These are phyloP conservation scores for Debaryomyces udenii DNA, from an alignment of 1,139 yeast species.

Conservation along the genomic window DNA sequence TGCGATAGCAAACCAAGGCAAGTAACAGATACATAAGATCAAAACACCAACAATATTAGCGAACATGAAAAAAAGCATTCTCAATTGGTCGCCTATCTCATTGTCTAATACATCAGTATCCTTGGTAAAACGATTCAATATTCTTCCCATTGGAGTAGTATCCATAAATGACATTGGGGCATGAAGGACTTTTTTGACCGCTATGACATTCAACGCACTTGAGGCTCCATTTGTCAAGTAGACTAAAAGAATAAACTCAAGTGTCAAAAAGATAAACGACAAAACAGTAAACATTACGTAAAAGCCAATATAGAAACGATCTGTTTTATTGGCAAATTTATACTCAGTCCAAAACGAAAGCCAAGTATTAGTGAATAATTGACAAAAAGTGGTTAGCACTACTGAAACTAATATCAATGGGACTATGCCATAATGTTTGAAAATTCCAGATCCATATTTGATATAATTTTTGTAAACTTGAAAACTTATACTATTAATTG, in stretches of 20 bases:
- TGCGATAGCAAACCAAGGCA: constrained; percentile 77
- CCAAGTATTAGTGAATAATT: constrained; percentile 77
- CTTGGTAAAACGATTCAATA: constrained; percentile 66
- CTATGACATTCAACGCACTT: constrained; percentile 43
- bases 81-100: constrained; percentile 62
- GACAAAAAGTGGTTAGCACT: constrained; percentile 56
- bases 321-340: constrained; percentile 50
- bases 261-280: constrained; percentile 38
- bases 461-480: constrained; percentile 51
- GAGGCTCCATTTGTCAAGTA: constrained; percentile 55
- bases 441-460: constrained; percentile 56
- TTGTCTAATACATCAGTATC: constrained; percentile 85
- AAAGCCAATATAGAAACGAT: constrained; percentile 70
- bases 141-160: constrained; percentile 63
- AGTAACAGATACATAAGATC: constrained; percentile 64
- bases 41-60: constrained; percentile 64
- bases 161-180: constrained; percentile 65
- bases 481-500: constrained; percentile 42
- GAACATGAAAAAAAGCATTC: constrained; percentile 52
- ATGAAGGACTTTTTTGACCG: constrained; percentile 44
- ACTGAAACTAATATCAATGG: constrained; percentile 25
- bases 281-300: constrained; percentile 60
- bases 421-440: constrained; percentile 24
- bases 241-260: constrained; percentile 51
- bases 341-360: constrained; percentile 77